These are phyloP conservation scores for Auricularia auricula-judae DNA, from an alignment of 768 basidiomycete genomes.

Conservation along the genomic window DNA sequence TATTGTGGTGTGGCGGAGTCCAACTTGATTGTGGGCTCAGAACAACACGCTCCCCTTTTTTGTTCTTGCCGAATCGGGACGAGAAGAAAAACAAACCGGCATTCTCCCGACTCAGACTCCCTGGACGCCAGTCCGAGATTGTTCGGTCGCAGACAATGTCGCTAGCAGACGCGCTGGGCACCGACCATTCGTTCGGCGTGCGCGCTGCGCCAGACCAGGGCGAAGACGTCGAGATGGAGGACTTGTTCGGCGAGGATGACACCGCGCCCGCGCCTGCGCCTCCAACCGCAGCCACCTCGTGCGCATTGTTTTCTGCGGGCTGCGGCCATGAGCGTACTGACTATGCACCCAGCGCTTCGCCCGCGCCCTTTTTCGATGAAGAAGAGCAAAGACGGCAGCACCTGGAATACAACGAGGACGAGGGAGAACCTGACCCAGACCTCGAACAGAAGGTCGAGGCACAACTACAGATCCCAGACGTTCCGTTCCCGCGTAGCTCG, in stretches of 20 bases:
- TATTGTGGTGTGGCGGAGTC: too few relatives aligned
- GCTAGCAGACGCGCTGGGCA: conserved; percentile 9
- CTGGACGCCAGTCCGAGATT: background rate
- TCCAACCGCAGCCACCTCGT: background rate
- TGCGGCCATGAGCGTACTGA: background rate
- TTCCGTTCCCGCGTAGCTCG: conserved; percentile 68
- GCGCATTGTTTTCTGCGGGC: background rate
- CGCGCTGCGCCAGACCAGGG: background rate
- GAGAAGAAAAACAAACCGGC: too few relatives aligned
- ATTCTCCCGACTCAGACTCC: too few relatives aligned
- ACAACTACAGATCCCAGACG: conserved; percentile 73
- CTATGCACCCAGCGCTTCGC: background rate
- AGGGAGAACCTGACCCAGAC: conserved; percentile 44
- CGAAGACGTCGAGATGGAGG: conserved; percentile 9
- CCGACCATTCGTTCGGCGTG: conserved; percentile 7
- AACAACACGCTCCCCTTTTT: too few relatives aligned
- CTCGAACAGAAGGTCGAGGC: conserved; percentile 52
- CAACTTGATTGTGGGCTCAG: too few relatives aligned
- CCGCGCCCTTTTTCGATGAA: conserved; percentile 25
- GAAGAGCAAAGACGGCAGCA: conserved; percentile 48
- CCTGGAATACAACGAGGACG: conserved; percentile 75
- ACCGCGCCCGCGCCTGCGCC: conserved; percentile 1
- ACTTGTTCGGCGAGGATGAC: conserved; percentile 15
- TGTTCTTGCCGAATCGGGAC: too few relatives aligned
- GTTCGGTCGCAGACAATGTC: conserved; percentile 4